Evolutionary conservation across 345 rosid genomes (phyloP).

Genomic region (Mangifera indica): DNA sequence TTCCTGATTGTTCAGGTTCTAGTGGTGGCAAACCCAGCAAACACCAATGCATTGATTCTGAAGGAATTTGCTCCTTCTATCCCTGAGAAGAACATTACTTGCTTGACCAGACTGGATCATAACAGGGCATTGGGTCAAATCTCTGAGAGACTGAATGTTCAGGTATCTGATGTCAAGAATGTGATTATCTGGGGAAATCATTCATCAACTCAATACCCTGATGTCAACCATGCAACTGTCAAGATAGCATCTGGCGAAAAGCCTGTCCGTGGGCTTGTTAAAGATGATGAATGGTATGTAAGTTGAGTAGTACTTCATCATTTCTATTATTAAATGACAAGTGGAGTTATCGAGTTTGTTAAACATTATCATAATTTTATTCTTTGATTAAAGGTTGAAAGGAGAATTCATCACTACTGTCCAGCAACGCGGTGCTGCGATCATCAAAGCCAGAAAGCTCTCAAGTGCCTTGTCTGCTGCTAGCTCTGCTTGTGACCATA

Average conservation of each 20-base stretch:
- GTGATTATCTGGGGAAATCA: constrained; percentile 99
- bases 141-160: constrained; percentile 84
- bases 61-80: constrained; percentile 98
- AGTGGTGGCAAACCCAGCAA: constrained; percentile 99
- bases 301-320: neutral
- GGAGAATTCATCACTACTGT: constrained; percentile 85
- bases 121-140: constrained; percentile 99
- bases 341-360: neutral
- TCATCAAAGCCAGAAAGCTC: constrained; percentile 89
- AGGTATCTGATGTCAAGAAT: constrained; percentile 89
- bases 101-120: constrained; percentile 95
- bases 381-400: constrained; percentile 55
- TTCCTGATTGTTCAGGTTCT: constrained; percentile 57
- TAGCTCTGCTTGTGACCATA: constrained; percentile 97
- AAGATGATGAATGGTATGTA: constrained; percentile 80
- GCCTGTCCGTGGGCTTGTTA: constrained; percentile 78
- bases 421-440: constrained; percentile 99
- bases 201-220: constrained; percentile 95
- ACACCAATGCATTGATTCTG: constrained; percentile 94
- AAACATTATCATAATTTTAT: constrained; percentile 8
- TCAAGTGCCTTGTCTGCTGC: constrained; percentile 99
- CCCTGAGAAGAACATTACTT: constrained; percentile 88
- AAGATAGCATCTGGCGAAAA: constrained; percentile 65
- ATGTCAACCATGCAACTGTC: constrained; percentile 96
- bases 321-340: neutral